phyloP scores from a whole-genome alignment of 164 flowering plant species.

The Brasenia schreberi region DNA sequence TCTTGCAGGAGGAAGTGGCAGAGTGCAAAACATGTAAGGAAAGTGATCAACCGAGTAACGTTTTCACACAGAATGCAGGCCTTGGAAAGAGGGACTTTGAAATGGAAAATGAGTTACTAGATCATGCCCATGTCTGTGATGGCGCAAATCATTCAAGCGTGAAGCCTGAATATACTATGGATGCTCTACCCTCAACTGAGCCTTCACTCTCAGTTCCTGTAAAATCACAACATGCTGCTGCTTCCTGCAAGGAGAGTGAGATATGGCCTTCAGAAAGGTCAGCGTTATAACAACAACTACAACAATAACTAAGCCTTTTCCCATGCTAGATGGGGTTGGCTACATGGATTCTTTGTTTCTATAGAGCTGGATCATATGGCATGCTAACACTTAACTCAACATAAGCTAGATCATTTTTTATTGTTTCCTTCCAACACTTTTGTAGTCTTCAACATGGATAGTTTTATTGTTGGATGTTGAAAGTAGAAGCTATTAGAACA shows the following conservation, averaged over 20 bases:
- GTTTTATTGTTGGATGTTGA: too few species aligned
- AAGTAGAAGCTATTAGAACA: too few species aligned
- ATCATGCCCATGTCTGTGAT: conserved; percentile 8
- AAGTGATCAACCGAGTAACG: background rate
- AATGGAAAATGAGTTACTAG: conserved; percentile 6
- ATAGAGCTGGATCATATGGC: too few species aligned
- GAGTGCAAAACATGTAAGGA: background rate
- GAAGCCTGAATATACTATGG: conserved; percentile 7
- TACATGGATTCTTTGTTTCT: too few species aligned
- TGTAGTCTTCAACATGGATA: too few species aligned
- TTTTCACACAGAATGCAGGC: conserved; percentile 7
- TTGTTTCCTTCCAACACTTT: too few species aligned
- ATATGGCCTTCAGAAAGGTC: background rate
- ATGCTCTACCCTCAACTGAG: background rate
- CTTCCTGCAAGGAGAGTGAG: background rate
- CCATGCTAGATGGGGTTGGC: too few species aligned
- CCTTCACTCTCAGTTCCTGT: background rate
- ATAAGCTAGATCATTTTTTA: too few species aligned
- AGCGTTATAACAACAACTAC: too few species aligned
- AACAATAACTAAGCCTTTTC: too few species aligned
- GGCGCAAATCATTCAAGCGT: conserved; percentile 7
- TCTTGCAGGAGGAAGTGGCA: background rate
- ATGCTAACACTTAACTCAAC: too few species aligned
- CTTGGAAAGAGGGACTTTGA: conserved; percentile 4
- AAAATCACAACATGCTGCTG: background rate